Evolutionary conservation across 1,284 basidiomycete species (phyloP), one percentile per base, ranked within the genome.

Genomic region (Trichosporon asahii): DNA sequence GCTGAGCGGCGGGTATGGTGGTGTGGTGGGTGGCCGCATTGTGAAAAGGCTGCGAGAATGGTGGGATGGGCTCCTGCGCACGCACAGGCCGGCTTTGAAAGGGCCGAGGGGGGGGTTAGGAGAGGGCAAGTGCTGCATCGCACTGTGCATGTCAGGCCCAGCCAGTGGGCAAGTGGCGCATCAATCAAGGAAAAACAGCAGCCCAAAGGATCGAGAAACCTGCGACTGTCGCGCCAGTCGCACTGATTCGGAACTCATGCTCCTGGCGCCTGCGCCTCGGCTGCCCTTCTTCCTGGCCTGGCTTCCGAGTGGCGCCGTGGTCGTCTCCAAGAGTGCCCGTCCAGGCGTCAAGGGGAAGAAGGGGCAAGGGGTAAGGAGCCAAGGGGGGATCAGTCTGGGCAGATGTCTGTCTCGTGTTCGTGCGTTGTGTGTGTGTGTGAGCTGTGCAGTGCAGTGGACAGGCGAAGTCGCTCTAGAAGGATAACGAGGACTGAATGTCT

Each of bases 251-350:
- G 49, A 53, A 23, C 21, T 53, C 23, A 0, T 53, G 49, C 49
- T 53, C 49, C 49, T 53, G 49, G 27, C 55, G 11, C 49, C 49
- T 60, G 55, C 25, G n/a, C 27, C 25, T 60, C 12, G 55, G 21
- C 18, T 29, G 15, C 7, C 57, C 23, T 15, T 11, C 29, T 31
- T 61, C 49, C 49, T 53, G 49, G 49, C 18, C 49, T 21, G 18
- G 15, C 57, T 61, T 61, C 57, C 29, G 57, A 31, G 57, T 61
- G 57, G 57, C 57, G 57, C 29, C 29, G 57, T 31, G n/a, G 57
- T 61, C 27, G 29, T 31, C 18, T 29, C 18, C 57, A 31, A 57
- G 15, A n/a, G 18, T 21, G 27, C 33, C 29, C 57, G 57, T 61
- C 57, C 29, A 61, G 57, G 57, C 27, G 57, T 29, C 27, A 31